Evolutionary conservation across 805 yeast genomes (phyloP), one percentile per base, ranked within the genome.

Genomic region (Saccharomycopsis selenospora): DNA sequence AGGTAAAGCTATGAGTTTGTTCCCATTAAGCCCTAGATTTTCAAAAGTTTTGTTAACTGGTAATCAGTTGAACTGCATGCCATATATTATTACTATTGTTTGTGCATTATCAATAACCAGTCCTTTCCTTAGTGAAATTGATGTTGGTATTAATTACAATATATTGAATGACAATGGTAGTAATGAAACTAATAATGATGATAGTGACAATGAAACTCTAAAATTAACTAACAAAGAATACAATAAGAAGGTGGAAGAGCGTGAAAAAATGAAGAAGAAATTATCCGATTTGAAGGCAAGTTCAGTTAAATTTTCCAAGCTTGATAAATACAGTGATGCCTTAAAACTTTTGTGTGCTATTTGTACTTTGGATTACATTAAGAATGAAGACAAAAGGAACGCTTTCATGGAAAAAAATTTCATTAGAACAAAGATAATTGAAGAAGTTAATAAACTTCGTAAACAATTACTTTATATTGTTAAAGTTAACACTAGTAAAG

Each of bases 101-200:
- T 84, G 97, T 27, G 95, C 89, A 0, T 67, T 93, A 27, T 82
- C 97, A 0, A 97, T 93, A 40, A 97, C 97, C 3, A 95, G 90
- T 59, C 96, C 95, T 13, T 89, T 88, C 57, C 65, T 86, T 28
- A 73, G 72, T 36, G 95, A 85, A 60, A 76, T 75, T 54, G 96
- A 86, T 59, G 61, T 86, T 8, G 91, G 93, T 0, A 68, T 83
- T 24, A 61, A 56, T 38, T 58, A 59, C 24, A 43, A 46, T 14
- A 45, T 41, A 22, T 54, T 56, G 36, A 49, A 47, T 27, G 45
- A 24, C 5, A 28, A 36, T 24, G 47, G 45, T 14, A 55, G 49
- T 20, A 51, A 56, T 42, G 54, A 61, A 41, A 52, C 59, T 18
- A 64, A 61, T 1, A 65, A 58, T 3, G 63, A 55, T 4, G 66